Base-by-base conservation (phyloP, 768 basidiomycete species). In the Vararia minispora region DNA sequence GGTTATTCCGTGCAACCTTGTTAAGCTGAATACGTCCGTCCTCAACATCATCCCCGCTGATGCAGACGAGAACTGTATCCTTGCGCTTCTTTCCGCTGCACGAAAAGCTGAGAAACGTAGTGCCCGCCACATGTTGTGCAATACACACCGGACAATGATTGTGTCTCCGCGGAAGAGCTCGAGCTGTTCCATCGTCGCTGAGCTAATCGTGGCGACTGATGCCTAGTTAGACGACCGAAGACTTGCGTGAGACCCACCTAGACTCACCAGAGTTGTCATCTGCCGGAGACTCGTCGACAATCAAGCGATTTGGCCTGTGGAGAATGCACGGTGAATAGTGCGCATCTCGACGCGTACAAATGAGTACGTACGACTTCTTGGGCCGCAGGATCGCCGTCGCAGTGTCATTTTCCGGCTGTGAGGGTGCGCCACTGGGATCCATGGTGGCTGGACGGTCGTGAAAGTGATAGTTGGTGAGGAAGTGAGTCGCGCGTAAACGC, bases 1-100 rank as follows among this genome's bases (percentile, higher is more conserved):
- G 64, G 64, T 99, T 98, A 68, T 97, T 94, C 41, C 95, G 88
- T n/a, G 95, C 95, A 25, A 99, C 95, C 63, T 98, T 98, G 79
- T 99, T 99, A 64, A 99, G 67, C 53, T 95, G 92, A 46, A 99
- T 92, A 58, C 88, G 87, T 41, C 95, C 94, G 62, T 98, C 95
- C 52, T 97, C 95, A 44, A 98, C 88, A 45, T 94, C 89, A 53
- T 98, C 95, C 28, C 85, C 86, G 54, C 83, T 85, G 54, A 99
- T 62, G 54, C 91, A 95, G 58, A 98, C 98, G 45, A 99, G 79
- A 29, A 99, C 95, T 6, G 94, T 97, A 52, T 98, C 92, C 52
- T 84, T 80, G 55, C 95, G 80, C 69, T 95, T 92, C 75, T 98
- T 98, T 33, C 95, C 94, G 44, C 92, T 91, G 35, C 13, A 30